Evolutionary conservation across 2,329 filamentous ascomycete genomes (phyloP), one percentile per base, ranked within the genome.

Genomic region (Cladosporium sphaerospermum): DNA sequence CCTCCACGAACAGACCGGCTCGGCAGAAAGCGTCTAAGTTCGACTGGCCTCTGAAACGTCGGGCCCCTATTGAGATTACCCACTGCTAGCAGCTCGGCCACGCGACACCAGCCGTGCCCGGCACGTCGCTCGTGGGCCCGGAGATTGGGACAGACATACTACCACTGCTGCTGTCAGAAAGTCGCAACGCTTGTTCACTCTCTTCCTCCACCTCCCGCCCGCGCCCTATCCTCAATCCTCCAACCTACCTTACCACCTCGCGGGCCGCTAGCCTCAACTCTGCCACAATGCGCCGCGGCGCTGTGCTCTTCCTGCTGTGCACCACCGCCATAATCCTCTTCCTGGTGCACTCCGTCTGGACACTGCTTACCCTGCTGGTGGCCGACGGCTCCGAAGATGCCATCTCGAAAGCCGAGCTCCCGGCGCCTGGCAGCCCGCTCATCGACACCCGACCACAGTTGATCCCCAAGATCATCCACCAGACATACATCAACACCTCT

Each of bases 391-490:
- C 79, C 14, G 76, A 77, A 57, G 84, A 88, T 71, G 81, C 82
- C 51, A 88, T 89, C 54, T 78, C 78, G 58, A 77, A 77, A 58
- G 76, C 80, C 48, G 85, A 88, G 61, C 76, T 88, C 41, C 84
- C 83, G 11, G 78, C 81, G 8, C 81, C 82, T 13, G 82, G 84
- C 63, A 82, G 81, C 3, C 36, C 36, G 28, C 63, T 80, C 58
- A 79, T 80, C 59, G 78, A 78, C 56, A 73, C 75, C 45, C 73
- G 74, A 44, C 76, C 78, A 9, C 81, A 83, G 60, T 67, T 87
- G 59, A 87, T 89, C 46, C 85, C 85, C 45, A 87, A 86, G 70
- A 88, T 89, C 64, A 86, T 89, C 53, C 85, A 89, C 72, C 85
- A 89, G 67, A 88, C 85, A 9, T 88, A 88, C 69, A 81, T 81